phyloP scores from a whole-genome alignment of 495 filamentous ascomycete species.

The Niebla homalea region DNA sequence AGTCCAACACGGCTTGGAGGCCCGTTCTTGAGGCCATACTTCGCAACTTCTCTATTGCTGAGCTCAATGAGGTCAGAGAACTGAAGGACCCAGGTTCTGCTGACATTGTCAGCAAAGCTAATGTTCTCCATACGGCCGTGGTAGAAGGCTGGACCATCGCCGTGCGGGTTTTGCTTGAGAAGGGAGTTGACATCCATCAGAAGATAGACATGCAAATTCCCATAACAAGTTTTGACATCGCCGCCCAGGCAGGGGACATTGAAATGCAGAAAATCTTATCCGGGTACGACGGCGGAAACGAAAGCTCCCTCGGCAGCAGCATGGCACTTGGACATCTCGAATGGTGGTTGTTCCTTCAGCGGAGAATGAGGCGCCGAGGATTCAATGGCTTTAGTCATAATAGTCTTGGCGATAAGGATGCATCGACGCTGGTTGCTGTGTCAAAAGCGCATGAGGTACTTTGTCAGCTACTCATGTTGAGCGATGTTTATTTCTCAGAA shows the following conservation, averaged over 20 bases:
- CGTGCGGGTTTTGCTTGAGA: neutral
- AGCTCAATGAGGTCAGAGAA: neutral
- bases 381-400: too few species aligned
- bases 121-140: neutral
- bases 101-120: neutral
- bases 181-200: neutral
- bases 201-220: neutral
- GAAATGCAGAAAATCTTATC: too few species aligned
- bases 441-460: neutral
- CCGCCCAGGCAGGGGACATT: too few species aligned
- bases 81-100: neutral
- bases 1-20: neutral
- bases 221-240: too few species aligned
- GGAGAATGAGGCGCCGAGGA: too few species aligned
- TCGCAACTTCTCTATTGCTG: neutral
- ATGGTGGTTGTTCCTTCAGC: too few species aligned
- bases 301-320: too few species aligned
- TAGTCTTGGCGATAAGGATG: too few species aligned
- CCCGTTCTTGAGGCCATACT: neutral
- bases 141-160: neutral
- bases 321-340: too few species aligned
- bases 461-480: neutral
- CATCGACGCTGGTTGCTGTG: too few species aligned
- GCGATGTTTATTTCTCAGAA: neutral
- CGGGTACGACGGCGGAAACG: too few species aligned